phyloP scores from a whole-genome alignment of 2,329 filamentous ascomycete species.

The Exophiala sideris region DNA sequence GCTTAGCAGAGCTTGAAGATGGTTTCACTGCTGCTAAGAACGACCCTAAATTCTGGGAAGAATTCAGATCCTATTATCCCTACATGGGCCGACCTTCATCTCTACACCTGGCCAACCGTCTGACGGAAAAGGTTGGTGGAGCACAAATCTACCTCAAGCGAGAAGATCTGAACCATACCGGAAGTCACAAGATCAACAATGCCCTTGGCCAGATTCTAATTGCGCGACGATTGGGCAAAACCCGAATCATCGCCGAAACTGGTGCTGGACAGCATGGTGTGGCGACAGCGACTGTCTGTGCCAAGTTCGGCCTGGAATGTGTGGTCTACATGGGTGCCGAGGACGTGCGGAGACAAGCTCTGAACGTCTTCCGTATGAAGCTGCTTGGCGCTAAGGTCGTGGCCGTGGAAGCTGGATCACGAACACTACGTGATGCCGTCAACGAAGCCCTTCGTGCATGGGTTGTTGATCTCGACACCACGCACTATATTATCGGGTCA shows the following conservation, averaged over 20 bases:
- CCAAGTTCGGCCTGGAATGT: conserved; percentile 97
- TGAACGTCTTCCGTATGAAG: conserved; percentile 99
- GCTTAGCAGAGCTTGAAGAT: conserved; percentile 80
- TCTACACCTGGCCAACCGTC: conserved; percentile 79
- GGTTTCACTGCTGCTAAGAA: conserved; percentile 86
- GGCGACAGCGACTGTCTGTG: conserved; percentile 93
- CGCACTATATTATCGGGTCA: conserved; percentile 97
- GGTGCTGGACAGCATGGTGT: conserved; percentile 97
- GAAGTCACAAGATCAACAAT: conserved; percentile 99
- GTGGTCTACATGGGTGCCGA: conserved; percentile 98
- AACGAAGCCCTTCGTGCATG: conserved; percentile 93
- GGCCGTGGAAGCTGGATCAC: conserved; percentile 84
- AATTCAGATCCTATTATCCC: conserved; percentile 91
- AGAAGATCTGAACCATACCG: conserved; percentile 96
- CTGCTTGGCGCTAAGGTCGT: conserved; percentile 89
- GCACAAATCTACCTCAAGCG: conserved; percentile 98
- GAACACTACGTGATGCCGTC: conserved; percentile 80
- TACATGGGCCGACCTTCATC: conserved; percentile 96
- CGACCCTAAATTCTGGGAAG: conserved; percentile 92
- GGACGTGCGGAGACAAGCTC: conserved; percentile 89
- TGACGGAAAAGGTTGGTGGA: conserved; percentile 85
- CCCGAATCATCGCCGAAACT: conserved; percentile 94
- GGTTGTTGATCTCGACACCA: conserved; percentile 89
- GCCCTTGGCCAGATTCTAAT: conserved; percentile 89
- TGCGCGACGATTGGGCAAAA: conserved; percentile 84